Conservation (phyloP, 768 basidiomycete genomes). For the Rickenella mellea region DNA sequence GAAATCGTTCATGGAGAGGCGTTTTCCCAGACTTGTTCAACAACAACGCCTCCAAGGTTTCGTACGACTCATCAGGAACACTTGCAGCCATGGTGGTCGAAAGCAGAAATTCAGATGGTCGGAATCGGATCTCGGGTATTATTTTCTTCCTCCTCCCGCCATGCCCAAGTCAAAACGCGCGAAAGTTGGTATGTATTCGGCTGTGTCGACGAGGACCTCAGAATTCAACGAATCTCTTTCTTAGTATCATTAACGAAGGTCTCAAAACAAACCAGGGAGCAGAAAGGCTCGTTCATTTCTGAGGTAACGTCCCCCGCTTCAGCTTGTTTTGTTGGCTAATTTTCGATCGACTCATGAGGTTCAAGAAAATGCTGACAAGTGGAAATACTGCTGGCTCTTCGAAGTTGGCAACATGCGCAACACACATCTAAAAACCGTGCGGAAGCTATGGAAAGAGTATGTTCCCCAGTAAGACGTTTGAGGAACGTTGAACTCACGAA, state of each 20-base stretch:
- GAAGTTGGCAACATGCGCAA: conserved; percentile 95
- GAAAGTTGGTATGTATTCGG: conserved; percentile 54
- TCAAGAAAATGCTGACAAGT: conserved; percentile 77
- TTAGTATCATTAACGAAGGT: conserved; percentile 92
- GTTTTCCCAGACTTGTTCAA: conserved; percentile 68
- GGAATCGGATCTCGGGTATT: neutral
- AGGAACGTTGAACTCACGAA: conserved; percentile 1
- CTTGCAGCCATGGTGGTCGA: conserved; percentile 6
- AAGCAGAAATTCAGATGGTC: neutral
- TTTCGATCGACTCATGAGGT: conserved; percentile 36
- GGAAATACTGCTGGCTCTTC: conserved; percentile 93
- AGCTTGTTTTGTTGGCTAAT: neutral
- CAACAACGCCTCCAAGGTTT: conserved; percentile 60
- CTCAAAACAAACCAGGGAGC: conserved; percentile 83
- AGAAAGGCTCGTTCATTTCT: conserved; percentile 76
- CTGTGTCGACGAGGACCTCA: conserved; percentile 3
- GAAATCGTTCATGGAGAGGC: conserved; percentile 78
- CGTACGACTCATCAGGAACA: conserved; percentile 45
- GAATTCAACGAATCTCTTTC: conserved; percentile 8
- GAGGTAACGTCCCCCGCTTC: conserved; percentile 35
- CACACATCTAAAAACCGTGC: conserved; percentile 86
- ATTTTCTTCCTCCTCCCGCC: conserved; percentile 5
- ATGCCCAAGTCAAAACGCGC: conserved; percentile 90
- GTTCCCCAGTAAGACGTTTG: conserved; percentile 17
- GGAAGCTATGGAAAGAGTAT: conserved; percentile 88